A percentile compares a stretch with the other conserved stretches of the same genome.
Evolutionary conservation across 352 stramenopile species (phyloP).

Genomic region (Pythium plurisporium): DNA sequence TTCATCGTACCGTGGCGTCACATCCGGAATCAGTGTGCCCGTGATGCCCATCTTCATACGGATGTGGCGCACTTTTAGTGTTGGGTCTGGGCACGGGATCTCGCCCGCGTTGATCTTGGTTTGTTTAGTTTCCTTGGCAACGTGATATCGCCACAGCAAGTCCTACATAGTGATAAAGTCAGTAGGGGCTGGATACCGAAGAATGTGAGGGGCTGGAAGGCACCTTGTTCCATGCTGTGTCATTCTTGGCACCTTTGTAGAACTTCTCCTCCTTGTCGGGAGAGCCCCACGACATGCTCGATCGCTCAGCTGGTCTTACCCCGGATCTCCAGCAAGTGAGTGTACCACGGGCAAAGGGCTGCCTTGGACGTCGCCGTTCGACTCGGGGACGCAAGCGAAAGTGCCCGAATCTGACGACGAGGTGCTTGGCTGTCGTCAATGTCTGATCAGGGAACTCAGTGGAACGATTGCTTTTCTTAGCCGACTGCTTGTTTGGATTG

Average conservation of each 20-base stretch:
- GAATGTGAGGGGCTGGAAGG: neutral
- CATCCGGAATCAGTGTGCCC: conserved; percentile 38
- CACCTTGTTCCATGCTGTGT: conserved; percentile 58
- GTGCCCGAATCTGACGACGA: no score
- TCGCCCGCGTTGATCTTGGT: conserved; percentile 36
- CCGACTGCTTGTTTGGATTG: no score
- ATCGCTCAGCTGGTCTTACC: neutral
- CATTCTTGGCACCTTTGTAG: conserved; percentile 47
- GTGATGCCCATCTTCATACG: conserved; percentile 48
- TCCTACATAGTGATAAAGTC: conserved; percentile 14
- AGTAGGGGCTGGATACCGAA: neutral
- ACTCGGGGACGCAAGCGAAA: no score
- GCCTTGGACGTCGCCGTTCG: no score
- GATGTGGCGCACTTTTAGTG: conserved; percentile 28
- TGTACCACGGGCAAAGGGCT: no score
- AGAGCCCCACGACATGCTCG: conserved; percentile 30
- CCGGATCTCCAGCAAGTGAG: neutral
- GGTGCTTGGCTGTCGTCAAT: no score
- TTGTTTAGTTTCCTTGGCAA: conserved; percentile 44
- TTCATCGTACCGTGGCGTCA: conserved; percentile 30
- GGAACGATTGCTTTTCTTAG: no score
- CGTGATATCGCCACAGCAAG: conserved; percentile 46
- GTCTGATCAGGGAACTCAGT: no score
- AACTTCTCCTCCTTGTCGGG: conserved; percentile 40
- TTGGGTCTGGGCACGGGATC: conserved; percentile 22